Percentiles rank a stretch among this genome's conserved stretches.
Conservation (phyloP, 805 yeast genomes). For the Clavispora santaluciae region DNA sequence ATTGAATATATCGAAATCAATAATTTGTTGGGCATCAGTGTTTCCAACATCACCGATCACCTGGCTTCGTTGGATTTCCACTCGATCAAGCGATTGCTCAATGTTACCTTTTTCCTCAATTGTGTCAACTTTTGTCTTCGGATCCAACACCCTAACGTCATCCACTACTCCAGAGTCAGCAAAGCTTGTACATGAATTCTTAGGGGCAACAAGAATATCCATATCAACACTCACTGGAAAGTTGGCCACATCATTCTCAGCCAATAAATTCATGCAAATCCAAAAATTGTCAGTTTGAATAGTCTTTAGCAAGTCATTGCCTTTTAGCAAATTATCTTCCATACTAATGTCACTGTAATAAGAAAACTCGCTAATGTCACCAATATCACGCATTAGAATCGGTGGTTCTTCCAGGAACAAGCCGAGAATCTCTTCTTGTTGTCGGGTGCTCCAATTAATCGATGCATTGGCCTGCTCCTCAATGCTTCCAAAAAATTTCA, state of each 20-base stretch:
- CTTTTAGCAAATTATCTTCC: slow-evolving; percentile 8
- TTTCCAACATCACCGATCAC: neutral
- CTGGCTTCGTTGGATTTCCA: neutral
- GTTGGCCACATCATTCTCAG: neutral
- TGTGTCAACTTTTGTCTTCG: neutral
- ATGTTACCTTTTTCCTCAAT: neutral
- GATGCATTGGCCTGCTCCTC: slow-evolving; percentile 5
- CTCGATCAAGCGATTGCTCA: neutral
- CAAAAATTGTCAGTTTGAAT: slow-evolving; percentile 17
- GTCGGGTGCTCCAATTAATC: slow-evolving; percentile 7
- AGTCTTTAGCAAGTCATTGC: slow-evolving; percentile 12
- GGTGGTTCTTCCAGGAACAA: slow-evolving; percentile 7
- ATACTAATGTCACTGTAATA: slow-evolving; percentile 7
- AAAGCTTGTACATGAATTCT: neutral
- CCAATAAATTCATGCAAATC: slow-evolving; percentile 5
- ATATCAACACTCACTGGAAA: neutral
- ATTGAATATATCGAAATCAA: slow-evolving; percentile 10
- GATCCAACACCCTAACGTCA: neutral
- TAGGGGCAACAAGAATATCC: neutral
- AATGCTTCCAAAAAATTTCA: slow-evolving; percentile 3
- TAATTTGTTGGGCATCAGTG: neutral
- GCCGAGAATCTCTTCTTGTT: slow-evolving; percentile 6
- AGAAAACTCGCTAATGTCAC: slow-evolving; percentile 1
- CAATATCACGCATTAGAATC: slow-evolving; percentile 1
- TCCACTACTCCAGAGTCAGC: neutral